Conservation (phyloP, 257 asterid species). For the Penstemon eatonii region DNA sequence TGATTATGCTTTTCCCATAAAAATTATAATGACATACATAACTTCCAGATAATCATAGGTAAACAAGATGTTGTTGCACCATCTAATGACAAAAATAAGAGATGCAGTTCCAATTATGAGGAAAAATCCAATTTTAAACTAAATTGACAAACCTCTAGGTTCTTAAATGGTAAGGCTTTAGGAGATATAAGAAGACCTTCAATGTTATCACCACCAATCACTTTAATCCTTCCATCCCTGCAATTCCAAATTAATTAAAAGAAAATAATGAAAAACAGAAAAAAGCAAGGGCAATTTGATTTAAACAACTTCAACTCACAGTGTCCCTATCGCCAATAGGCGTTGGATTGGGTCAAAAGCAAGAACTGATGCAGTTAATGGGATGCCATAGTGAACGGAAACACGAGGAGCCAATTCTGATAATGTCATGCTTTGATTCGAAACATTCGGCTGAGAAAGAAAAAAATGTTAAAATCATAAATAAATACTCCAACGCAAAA, state of each 20-base stretch:
- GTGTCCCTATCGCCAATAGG: slow-evolving; percentile 87
- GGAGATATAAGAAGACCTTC: slow-evolving; percentile 89
- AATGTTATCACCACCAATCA: slow-evolving; percentile 77
- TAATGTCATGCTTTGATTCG: slow-evolving; percentile 38
- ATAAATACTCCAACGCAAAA: slow-evolving; percentile 2
- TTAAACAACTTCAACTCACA: slow-evolving; percentile 54
- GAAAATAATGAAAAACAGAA: slow-evolving; percentile 11
- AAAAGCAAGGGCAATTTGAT: neutral
- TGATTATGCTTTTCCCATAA: slow-evolving; percentile 6
- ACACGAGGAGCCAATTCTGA: slow-evolving; percentile 55
- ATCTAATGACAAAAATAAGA: neutral
- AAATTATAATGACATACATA: neutral
- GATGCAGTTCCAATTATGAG: neutral
- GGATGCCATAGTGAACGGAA: slow-evolving; percentile 87
- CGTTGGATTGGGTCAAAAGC: slow-evolving; percentile 83
- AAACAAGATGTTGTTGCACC: slow-evolving; percentile 15
- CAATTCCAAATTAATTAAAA: slow-evolving; percentile 27
- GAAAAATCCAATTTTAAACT: slow-evolving; percentile 7
- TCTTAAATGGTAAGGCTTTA: slow-evolving; percentile 71
- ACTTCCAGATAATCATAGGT: neutral
- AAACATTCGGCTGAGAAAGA: slow-evolving; percentile 35
- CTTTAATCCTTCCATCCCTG: slow-evolving; percentile 97
- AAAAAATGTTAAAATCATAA: slow-evolving; percentile 19
- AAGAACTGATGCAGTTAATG: slow-evolving; percentile 81
- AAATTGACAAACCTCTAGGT: slow-evolving; percentile 74